A percentile compares a stretch with the other conserved stretches of the same genome.
phyloP scores from a whole-genome alignment of 495 filamentous ascomycete genomes.

The Cercophora newfieldiana region DNA sequence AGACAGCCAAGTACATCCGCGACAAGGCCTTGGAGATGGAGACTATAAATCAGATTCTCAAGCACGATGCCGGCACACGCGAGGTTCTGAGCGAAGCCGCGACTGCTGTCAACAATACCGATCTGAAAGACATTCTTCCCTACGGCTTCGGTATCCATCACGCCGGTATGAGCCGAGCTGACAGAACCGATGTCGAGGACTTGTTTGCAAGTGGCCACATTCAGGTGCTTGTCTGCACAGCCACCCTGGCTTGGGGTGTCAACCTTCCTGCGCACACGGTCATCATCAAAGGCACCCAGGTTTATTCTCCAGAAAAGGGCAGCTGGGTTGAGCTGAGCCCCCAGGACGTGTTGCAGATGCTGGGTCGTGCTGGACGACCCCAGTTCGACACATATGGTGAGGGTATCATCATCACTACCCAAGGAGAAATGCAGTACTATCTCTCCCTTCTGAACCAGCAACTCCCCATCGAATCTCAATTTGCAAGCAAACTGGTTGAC shows the following conservation, averaged over 20 bases:
- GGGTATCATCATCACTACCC: constrained; percentile 97
- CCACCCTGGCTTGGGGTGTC: constrained; percentile 94
- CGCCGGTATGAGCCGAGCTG: constrained; percentile 89
- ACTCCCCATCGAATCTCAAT: constrained; percentile 94
- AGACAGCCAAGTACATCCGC: constrained; percentile 91
- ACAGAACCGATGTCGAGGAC: constrained; percentile 92
- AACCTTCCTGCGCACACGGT: constrained; percentile 94
- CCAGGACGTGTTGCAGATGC: constrained; percentile 98
- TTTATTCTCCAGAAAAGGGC: constrained; percentile 98
- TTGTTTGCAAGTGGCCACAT: constrained; percentile 88
- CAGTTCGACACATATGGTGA: constrained; percentile 98
- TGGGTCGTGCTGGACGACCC: constrained; percentile 92
- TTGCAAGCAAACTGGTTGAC: constrained; percentile 89
- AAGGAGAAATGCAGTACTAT: constrained; percentile 94
- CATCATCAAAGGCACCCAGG: constrained; percentile 95
- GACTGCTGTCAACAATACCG: constrained; percentile 76
- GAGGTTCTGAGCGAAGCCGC: constrained; percentile 85
- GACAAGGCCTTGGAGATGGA: constrained; percentile 96
- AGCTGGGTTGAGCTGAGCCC: constrained; percentile 98
- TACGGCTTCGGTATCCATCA: constrained; percentile 99
- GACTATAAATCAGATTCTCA: constrained; percentile 93
- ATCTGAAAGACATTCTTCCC: constrained; percentile 91
- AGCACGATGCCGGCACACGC: constrained; percentile 87
- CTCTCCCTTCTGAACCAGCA: constrained; percentile 95
- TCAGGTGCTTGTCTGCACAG: constrained; percentile 95